Conservation (phyloP, 1,284 basidiomycete species). For the Cryptococcus sp. region DNA sequence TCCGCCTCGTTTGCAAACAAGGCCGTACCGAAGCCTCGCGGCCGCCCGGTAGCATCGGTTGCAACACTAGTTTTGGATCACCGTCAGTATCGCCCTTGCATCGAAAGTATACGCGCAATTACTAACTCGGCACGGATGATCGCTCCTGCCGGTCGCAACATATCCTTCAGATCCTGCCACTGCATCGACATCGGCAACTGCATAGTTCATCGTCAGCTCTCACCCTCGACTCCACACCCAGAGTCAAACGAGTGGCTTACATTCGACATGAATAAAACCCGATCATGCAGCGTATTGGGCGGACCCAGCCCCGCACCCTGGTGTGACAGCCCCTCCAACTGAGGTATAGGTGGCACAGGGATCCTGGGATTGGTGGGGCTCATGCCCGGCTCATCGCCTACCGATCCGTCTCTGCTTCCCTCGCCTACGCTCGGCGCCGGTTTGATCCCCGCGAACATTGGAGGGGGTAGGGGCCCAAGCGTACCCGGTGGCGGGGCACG, state of each 20-base stretch:
- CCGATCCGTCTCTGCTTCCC: background rate
- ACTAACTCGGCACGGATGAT: slow-evolving; percentile 73
- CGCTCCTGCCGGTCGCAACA: slow-evolving; percentile 81
- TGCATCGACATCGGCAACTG: slow-evolving; percentile 90
- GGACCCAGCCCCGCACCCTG: slow-evolving; percentile 38
- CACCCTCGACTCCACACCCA: background rate
- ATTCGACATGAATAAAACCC: slow-evolving; percentile 67
- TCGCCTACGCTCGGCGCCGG: slow-evolving; percentile 8
- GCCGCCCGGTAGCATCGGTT: slow-evolving; percentile 76
- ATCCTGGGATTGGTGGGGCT: slow-evolving; percentile 7
- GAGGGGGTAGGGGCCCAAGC: slow-evolving; percentile 28
- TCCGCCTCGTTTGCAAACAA: slow-evolving; percentile 78
- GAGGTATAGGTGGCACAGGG: slow-evolving; percentile 13
- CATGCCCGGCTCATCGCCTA: background rate
- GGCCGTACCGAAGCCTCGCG: slow-evolving; percentile 83
- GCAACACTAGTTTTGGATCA: slow-evolving; percentile 57
- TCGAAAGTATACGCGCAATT: background rate
- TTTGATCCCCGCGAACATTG: slow-evolving; percentile 22
- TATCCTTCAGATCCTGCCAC: slow-evolving; percentile 96
- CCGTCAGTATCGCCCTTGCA: background rate
- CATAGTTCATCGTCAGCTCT: slow-evolving; percentile 1
- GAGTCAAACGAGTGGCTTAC: slow-evolving; percentile 52
- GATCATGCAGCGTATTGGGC: slow-evolving; percentile 39
- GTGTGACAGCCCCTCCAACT: slow-evolving; percentile 35
- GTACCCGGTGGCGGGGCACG: slow-evolving; percentile 25